Base-by-base conservation (phyloP, 2,329 filamentous ascomycete species). In the Hypomyces perniciosus region DNA sequence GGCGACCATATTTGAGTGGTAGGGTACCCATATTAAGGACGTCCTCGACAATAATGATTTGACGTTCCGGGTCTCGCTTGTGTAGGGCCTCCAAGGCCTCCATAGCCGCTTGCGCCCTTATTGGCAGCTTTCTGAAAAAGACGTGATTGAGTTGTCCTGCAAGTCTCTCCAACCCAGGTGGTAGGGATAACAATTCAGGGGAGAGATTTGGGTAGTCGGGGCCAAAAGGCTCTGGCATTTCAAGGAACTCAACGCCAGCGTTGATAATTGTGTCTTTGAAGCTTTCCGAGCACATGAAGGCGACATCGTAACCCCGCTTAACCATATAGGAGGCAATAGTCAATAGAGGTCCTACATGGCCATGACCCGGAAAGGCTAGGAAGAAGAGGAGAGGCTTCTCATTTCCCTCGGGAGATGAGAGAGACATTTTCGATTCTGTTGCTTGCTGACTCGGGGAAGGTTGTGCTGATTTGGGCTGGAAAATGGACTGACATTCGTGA, bases 271-370 rank as follows among this genome's bases (percentile, higher is more conserved):
- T 56, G 4, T 60, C 53, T 20, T 63, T 53, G 53, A 67, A 70
- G 1, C 55, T 48, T 0, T 54, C 54, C 3, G 64, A 61, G 1
- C 63, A 61, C 4, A 72, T 61, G 52, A 72, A 69, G 0, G 64
- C 67, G 2, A 72, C 62, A 4, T 69, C 62, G 53, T 72, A 72
- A 3, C 68, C 69, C 5, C 62, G 56, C n/a, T 59, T 52, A 3
- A 68, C 58, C 5, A 72, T 54, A 10, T 58, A 56, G 1, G 56
- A 54, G 3, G 67, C 65, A 8, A 72, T 60, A n/a, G 54, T 51
- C 4, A 65, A 39, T 1, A 62, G 37, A 4, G 60, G 61, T 4
- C 44, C 48, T 1, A 44, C 52, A 37, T 64, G 62, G 3, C 62
- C 61, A 8, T 57, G 53, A 1, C 42, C 46, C 1, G 61, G 57